Evolutionary conservation across 495 filamentous ascomycete species (phyloP).

Genomic region (Neurospora tetrasperma): DNA sequence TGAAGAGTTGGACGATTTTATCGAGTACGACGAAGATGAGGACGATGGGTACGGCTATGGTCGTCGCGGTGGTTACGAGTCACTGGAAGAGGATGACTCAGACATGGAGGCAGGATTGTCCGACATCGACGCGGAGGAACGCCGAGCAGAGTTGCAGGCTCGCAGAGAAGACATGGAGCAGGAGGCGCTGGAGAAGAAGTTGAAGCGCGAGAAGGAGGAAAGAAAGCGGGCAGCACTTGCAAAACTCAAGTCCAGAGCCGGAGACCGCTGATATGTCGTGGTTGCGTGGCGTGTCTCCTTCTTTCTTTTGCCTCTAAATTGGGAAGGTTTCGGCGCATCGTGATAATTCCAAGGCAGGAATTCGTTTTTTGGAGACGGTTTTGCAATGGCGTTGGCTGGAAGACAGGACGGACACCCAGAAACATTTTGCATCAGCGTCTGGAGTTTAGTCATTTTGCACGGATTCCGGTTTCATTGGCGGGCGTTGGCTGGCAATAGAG

Average conservation of each 20-base stretch:
- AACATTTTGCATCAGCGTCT: constrained; percentile 16
- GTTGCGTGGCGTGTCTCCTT: not conserved
- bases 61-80: constrained; percentile 22
- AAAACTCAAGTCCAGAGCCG: constrained; percentile 10
- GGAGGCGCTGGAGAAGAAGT: constrained; percentile 31
- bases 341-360: not conserved
- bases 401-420: constrained; percentile 10
- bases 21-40: constrained; percentile 46
- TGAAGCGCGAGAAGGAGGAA: constrained; percentile 38
- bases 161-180: constrained; percentile 43
- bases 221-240: constrained; percentile 21
- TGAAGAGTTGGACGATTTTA: constrained; percentile 42
- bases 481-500: not conserved
- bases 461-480: not conserved
- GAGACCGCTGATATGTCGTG: constrained; percentile 5
- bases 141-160: constrained; percentile 35
- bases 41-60: constrained; percentile 25
- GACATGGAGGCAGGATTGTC: constrained; percentile 55
- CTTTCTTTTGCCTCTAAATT: not conserved
- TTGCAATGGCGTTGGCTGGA: constrained; percentile 8
- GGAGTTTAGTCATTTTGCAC: constrained; percentile 9
- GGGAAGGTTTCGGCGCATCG: not conserved
- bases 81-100: constrained; percentile 26
- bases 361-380: constrained; percentile 6
- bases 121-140: constrained; percentile 51